Evolutionary conservation across 2,329 filamentous ascomycete genomes (phyloP), one percentile per base, ranked within the genome.

Genomic region (Neocucurbitaria cava): DNA sequence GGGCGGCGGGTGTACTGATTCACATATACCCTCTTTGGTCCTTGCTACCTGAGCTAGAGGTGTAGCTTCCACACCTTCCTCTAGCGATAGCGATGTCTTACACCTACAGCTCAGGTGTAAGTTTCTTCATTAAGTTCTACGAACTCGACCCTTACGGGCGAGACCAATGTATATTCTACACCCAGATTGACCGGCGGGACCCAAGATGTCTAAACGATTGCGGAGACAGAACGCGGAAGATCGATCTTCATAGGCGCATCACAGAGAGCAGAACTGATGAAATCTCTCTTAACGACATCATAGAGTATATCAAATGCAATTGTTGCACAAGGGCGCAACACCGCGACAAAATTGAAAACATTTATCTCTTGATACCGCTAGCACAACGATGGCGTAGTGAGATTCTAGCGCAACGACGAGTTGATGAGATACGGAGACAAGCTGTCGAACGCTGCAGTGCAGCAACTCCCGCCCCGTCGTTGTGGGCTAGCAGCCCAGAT

Each of bases 331-430:
- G 38, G 15, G 48, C 44, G 17, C 23, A 48, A 36, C 53, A 56
- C 43, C 40, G 36, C 31, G 48, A 56, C 28, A 18, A 20, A 6
- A 56, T 56, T 24, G 20, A 31, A 21, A 28, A 52, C 21, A 35
- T 23, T 28, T 36, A 21, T 8, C 48, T 56, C 20, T 38, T 56
- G 53, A n/a, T 48, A 30, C 53, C 53, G 21, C 31, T 56, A 42
- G 49, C 36, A 26, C 20, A 56, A 6, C 48, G 53, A 42, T 56
- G 53, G 53, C 17, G 17, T 8, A 30, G 23, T n/a, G 53, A 56
- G 48, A 52, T 56, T 23, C 31, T 39, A 26, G n/a, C 20, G 10
- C 35, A 41, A 38, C 35, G 20, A 39, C 42, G 31, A 26, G 15
- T 40, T 23, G 31, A 21, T 28, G 24, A 50, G 11, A n/a, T 23